Base-by-base conservation (phyloP, 202 grass and related monocot species). In the Bolboschoenoplectus hybrid region DNA sequence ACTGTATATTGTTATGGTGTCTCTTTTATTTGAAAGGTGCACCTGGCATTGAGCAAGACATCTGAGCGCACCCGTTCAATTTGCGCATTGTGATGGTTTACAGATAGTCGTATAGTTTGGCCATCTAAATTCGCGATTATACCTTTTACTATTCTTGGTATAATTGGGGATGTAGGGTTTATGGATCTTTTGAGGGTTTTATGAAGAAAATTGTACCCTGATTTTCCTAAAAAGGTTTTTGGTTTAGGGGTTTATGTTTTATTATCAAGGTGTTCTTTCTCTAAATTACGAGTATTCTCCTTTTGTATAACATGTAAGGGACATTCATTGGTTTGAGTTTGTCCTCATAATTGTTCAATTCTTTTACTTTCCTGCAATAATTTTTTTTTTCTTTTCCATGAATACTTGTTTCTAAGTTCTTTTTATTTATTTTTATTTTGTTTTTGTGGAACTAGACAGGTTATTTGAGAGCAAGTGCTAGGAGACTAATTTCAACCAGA, bases 391-490 rank as follows among this genome's bases (percentile, higher is more conserved):
- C 34, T 17, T 14, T 63, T 39, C 12, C 62, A 17, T 43, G 4
- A n/a, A 38, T 68, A 74, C 53, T 53, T 79, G 8, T 67, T 60
- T 87, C 55, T 43, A 80, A 60, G n/a, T 84, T 63, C 19, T 63
- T 17, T 58, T n/a, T 14, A 14, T 61, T 26, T 26, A 26, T 26
- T 26, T 17, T 26, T 63, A 38, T 67, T 44, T 81, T 50, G 72
- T 7, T 80, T 44, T 77, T 71, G 74, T 85, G 85, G 80, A 90
- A 81, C 85, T 85, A 90, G 85, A 84, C 85, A 90, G 89, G 85
- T 81, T 66, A 50, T 70, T 81, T 82, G 51, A 80, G 65, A 85
- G 74, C 65, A 39, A 72, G 74, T 81, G 77, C 81, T 2, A 85
- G 53, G 34, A 90, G 85, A 67, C n/a, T 85, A 81, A n/a, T 85